Evolutionary conservation across 805 yeast genomes (phyloP), one percentile per base, ranked within the genome.

Genomic region (Lachancea lanzarotensis): DNA sequence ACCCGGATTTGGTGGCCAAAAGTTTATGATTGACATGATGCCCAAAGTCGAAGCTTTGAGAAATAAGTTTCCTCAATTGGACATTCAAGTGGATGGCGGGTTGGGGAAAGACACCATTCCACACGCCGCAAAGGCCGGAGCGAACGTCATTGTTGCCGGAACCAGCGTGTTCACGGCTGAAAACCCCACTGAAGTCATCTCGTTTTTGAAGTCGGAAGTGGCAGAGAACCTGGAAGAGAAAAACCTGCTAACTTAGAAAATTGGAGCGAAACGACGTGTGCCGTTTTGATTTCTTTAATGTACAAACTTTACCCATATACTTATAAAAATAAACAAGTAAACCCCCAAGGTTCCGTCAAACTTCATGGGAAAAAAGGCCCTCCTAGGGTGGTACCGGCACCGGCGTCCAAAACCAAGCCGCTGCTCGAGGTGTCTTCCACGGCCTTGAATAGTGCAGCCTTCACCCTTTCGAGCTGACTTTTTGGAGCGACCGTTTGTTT

Each of bases 1-100:
- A 69, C 98, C 98, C 12, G 98, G 98, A 0, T 91, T 93, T 63
- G 98, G 98, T 18, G 98, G 98, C 38, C 98, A 93, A 69, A 84
- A 84, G 65, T 93, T 93, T 72, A 89, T 87, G 96, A 70, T 79
- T 16, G 86, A 80, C 47, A 90, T 91, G 96, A 90, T 93, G 98
- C 88, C 95, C 50, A 91, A 91, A 68, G 98, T 91, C 40, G 82
- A 79, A 54, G 72, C 71, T 26, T 72, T 93, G 55, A 80, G 98
- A 66, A 66, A 63, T 32, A 75, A 73, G 57, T 88, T 74, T 65
- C 96, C 97, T 11, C 63, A 81, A 16, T 70, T 91, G 63, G 82
- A 91, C 67, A 86, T 93, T 55, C 91, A 93, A 69, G 98, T 93
- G 16, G 98, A 93, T 65, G 98, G 98, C 52, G 98, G 98, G 0